Conservation (phyloP, 345 rosid genomes). For the Laguncularia racemosa region DNA sequence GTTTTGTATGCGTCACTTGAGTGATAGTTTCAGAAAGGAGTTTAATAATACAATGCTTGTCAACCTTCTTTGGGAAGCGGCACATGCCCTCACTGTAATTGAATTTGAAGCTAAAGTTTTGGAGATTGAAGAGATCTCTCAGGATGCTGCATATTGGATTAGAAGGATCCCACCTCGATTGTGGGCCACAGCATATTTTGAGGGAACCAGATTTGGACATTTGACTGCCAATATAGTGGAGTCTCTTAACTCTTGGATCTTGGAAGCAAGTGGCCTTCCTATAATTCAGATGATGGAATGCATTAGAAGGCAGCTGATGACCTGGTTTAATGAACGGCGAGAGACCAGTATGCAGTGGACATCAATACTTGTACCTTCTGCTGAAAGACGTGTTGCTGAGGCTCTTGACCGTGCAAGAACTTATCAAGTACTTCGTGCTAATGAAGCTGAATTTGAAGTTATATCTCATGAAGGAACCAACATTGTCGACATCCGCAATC, state of each 20-base stretch:
- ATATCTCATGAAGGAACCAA: constrained; percentile 85
- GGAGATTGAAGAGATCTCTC: constrained; percentile 88
- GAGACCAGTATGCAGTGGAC: constrained; percentile 97
- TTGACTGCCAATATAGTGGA: constrained; percentile 83
- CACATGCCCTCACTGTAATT: constrained; percentile 79
- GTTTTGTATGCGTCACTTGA: constrained; percentile 91
- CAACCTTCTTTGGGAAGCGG: constrained; percentile 92
- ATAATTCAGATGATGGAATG: constrained; percentile 99
- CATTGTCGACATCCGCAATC: constrained; percentile 83
- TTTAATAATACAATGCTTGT: constrained; percentile 88
- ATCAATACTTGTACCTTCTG: constrained; percentile 87
- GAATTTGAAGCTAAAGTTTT: constrained; percentile 86
- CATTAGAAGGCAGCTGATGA: constrained; percentile 95
- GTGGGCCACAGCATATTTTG: constrained; percentile 97
- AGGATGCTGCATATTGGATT: constrained; percentile 94
- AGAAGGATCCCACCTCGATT: constrained; percentile 83
- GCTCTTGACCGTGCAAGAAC: constrained; percentile 84
- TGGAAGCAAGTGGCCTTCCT: constrained; percentile 95
- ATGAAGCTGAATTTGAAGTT: constrained; percentile 94
- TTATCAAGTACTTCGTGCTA: constrained; percentile 86
- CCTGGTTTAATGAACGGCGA: constrained; percentile 93
- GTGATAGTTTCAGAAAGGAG: constrained; percentile 91
- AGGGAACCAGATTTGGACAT: constrained; percentile 88
- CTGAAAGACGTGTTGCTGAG: constrained; percentile 80
- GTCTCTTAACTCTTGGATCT: constrained; percentile 78